Evolutionary conservation across 306 rosid species (phyloP), one percentile per base, ranked within the genome.

Genomic region (Castanea crenata): DNA sequence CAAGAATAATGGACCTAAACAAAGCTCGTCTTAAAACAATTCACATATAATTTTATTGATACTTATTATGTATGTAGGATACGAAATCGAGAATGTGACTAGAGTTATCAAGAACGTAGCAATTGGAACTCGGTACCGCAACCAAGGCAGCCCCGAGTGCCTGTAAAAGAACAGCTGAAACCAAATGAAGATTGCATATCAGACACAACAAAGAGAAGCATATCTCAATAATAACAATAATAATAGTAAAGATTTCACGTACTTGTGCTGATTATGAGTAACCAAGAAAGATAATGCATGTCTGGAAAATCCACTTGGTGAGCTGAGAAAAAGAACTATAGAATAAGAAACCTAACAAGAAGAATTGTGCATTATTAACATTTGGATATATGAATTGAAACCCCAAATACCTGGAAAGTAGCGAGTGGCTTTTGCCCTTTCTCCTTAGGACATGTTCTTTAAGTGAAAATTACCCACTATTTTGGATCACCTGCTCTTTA

Each of bases 21-120:
- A 49, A 49, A 11, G 54, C 15, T 49, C 0, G 54, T 49, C 54
- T 49, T 12, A 11, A 49, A 49, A 12, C 5, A 49, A 12, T 49
- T 49, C 54, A 49, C 16, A 3, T 49, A 11, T 12, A 49, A 11
- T 49, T 49, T 12, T 49, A 10, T 49, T 8, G 46, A 41, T 41
- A 41, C 46, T 7, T 41, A 41, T 0, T 7, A 7, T 41, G 46
- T 41, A 41, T 23, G 78, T 27, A 86, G 97, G 97, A 92, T 92
- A 92, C 99, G 76, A 92, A 95, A 88, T 95, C 99, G 69, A 92
- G 89, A 70, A 95, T 59, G 73, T 85, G 97, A 84, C 99, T 95
- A 32, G 97, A 86, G 75, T 95, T 90, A 46, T 95, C 84, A 57
- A 95, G 78, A 64, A 82, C 91, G 73, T 91, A 95, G 91, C 99